phyloP scores from a whole-genome alignment of 169 alveolate species.

The Pseudocohnilembus persalinus region DNA sequence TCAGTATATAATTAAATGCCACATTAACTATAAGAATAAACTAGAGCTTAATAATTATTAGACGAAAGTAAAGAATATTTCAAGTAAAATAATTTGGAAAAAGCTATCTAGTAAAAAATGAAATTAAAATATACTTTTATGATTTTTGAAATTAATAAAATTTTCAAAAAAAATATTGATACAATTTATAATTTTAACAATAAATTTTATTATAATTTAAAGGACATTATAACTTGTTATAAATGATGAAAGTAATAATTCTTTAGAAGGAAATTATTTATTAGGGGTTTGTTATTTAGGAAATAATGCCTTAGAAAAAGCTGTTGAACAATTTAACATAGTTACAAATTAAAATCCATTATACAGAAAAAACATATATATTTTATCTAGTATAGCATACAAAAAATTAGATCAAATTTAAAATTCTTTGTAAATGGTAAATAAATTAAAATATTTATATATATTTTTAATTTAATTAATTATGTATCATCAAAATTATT shows the following conservation, averaged over 20 bases:
- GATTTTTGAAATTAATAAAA: background rate
- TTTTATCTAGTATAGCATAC: constrained; percentile 34
- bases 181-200: too few relatives aligned
- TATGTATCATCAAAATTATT: too few relatives aligned
- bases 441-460: too few relatives aligned
- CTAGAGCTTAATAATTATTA: too few relatives aligned
- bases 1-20: too few relatives aligned
- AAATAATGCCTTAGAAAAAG: constrained; percentile 17
- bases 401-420: constrained; percentile 34
- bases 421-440: constrained; percentile 26
- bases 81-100: constrained; percentile 30
- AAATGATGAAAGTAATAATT: constrained; percentile 18
- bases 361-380: constrained; percentile 40
- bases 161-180: too few relatives aligned
- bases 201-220: background rate
- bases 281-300: constrained; percentile 41
- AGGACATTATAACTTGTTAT: constrained; percentile 24
- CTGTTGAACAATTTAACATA: constrained; percentile 23
- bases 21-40: background rate
- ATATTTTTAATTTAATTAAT: too few relatives aligned
- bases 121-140: background rate
- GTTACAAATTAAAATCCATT: constrained; percentile 32
- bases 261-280: constrained; percentile 36
- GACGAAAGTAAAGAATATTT: background rate
- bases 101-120: constrained; percentile 39